Evolutionary conservation across 1,284 basidiomycete genomes (phyloP), one percentile per base, ranked within the genome.

Genomic region (Cystobasidium slooffiae): DNA sequence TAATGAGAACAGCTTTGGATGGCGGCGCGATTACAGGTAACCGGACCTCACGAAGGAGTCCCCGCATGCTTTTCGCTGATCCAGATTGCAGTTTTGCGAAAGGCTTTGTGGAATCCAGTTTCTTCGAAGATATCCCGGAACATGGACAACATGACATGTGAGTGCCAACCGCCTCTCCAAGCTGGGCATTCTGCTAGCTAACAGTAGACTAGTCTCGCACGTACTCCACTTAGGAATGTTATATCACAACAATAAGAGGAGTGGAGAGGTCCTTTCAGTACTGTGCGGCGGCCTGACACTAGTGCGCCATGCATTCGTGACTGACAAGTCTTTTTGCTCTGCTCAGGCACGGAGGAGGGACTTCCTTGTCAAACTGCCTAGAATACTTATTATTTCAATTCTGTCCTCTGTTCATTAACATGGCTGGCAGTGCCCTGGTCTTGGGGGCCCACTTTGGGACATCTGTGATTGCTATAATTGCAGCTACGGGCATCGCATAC

Each of bases 211-310:
- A 67, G 69, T 53, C 81, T 88, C 91, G 74, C 91, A 92, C 78
- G 82, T 93, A 8, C 85, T 93, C 18, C 90, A 90, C 75, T 87
- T 96, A 24, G 91, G 90, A 10, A 88, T 94, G 78, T 87, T 89
- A n/a, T 95, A 91, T 87, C 90, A 94, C 82, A 89, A 88, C 14
- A 87, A 87, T 76, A 87, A 87, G 75, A 88, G 88, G 83, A 89
- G 88, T 4, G 88, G 88, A 47, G 88, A 89, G 78, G 83, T 89
- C 75, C 83, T 89, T 22, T 87, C 88, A 41, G 66, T 68, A 37
- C 9, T 10, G 24, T 16, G 20, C 14, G 31, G 6, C 3, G 1
- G 14, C 31, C 16, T 61, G 20, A n/a, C 22, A 9, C 18, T 22
- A 31, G 18, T 2, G 14, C 46, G 46, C 46, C 18, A 61, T 31